Base-by-base conservation (phyloP, 2,329 filamentous ascomycete species). In the Aspergillus ustus region DNA sequence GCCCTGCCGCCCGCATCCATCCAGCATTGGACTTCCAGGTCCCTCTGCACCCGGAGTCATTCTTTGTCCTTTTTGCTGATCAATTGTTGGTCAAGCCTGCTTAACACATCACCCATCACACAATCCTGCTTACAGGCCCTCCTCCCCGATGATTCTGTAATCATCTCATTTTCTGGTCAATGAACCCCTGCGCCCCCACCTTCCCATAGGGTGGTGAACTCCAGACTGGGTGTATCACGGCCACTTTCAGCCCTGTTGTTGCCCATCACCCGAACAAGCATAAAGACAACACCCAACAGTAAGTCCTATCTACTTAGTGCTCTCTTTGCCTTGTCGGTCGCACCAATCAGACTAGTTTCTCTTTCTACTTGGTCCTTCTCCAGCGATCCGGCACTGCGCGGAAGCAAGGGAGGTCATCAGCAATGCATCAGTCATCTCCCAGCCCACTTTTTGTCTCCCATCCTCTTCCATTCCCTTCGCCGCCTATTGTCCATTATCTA, bases 371-470 rank as follows among this genome's bases (percentile, higher is more conserved):
- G 50, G 25, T 44, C n/a, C 25, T 61, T 15, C 19, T 56, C 31
- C 46, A 20, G 15, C 49, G 46, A 58, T 59, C 63, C 66, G 66
- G 69, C 67, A 62, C 31, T 48, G 56, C 59, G 60, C 69, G 69
- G 69, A 71, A 70, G 65, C 56, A 61, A 60, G 60, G 61, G 60
- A 62, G 60, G 59, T 64, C 62, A 56, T 56, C 53, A 51, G 57
- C 50, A 49, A 59, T 64, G 66, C 70, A 68, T 71, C 63, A 71
- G 68, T 69, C 66, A 50, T 40, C 62, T 48, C 58, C 55, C 54
- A 64, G 25, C 13, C 46, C 55, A 51, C 34, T 56, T 22, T 29
- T 22, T 46, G n/a, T 62, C 50, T 34, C 34, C 34, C 34, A 40
- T 25, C 45, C 34, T 20, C 51, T 45, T 45, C 53, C 37, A 57